A percentile compares a stretch with the other conserved stretches of the same genome.
phyloP scores from a whole-genome alignment of 345 rosid genomes.

The Chamaenerion angustifolium region DNA sequence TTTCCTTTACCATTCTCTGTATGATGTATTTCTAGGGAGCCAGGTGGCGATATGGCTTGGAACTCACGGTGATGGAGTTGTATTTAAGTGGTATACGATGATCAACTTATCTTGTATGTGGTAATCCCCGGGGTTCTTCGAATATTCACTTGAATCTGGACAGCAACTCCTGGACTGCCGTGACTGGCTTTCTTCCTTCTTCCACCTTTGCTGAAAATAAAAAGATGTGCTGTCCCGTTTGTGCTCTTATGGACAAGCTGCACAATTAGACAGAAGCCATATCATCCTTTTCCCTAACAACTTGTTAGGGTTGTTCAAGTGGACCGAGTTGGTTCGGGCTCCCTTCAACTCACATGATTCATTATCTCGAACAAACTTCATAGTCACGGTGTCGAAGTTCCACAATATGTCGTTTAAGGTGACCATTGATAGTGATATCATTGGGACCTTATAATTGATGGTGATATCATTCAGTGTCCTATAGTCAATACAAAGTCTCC shows the following conservation, averaged over 20 bases:
- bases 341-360: background rate
- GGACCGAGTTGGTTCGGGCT: too few relatives aligned
- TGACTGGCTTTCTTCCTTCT: background rate
- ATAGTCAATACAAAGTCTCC: background rate
- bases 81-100: background rate
- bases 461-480: background rate
- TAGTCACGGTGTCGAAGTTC: background rate
- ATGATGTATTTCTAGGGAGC: background rate
- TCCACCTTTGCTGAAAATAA: background rate
- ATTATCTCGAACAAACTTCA: background rate
- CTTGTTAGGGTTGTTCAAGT: background rate
- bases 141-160: background rate
- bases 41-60: too few relatives aligned
- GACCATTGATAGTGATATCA: too few relatives aligned
- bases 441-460: background rate
- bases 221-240: too few relatives aligned
- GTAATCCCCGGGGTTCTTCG: background rate
- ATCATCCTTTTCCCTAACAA: background rate
- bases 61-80: too few relatives aligned
- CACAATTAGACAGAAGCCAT: background rate
- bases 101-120: background rate
- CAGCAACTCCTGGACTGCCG: background rate
- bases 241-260: too few relatives aligned
- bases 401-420: background rate
- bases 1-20: background rate